Evolutionary conservation across 768 basidiomycete species (phyloP).

Genomic region (Psilocybe tampanensis): DNA sequence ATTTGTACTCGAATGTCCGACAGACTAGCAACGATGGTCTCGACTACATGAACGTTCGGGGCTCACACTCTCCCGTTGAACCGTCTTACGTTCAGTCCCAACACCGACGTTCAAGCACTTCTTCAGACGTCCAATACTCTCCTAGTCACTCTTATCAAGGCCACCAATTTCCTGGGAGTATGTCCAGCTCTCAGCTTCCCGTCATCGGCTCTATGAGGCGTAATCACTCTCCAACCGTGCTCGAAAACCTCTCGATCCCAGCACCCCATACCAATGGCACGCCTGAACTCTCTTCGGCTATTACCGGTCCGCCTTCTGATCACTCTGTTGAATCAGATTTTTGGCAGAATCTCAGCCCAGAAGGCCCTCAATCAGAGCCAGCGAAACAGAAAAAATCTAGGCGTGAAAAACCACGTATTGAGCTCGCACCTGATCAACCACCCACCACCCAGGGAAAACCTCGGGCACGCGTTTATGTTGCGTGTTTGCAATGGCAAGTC

Average conservation of each 20-base stretch:
- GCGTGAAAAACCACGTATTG: conserved; percentile 61
- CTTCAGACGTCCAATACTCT: conserved; percentile 3
- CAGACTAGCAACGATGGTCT: background rate
- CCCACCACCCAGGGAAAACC: conserved; percentile 82
- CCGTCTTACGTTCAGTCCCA: conserved; percentile 5
- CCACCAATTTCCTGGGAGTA: background rate
- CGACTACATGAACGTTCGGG: background rate
- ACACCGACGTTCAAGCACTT: background rate
- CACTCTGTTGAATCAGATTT: conserved; percentile 25
- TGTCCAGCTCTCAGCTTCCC: background rate
- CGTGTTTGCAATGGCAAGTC: conserved; percentile 75
- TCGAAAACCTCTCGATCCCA: conserved; percentile 6
- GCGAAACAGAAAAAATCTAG: conserved; percentile 42
- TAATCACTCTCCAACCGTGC: background rate
- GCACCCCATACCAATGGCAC: background rate
- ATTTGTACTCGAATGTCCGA: conserved; percentile 1
- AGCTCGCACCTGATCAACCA: conserved; percentile 75
- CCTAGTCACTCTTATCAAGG: background rate
- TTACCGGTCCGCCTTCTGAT: conserved; percentile 21
- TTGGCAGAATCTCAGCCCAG: conserved; percentile 15
- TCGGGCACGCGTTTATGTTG: conserved; percentile 75
- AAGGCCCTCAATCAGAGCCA: conserved; percentile 8
- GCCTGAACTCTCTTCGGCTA: conserved; percentile 15
- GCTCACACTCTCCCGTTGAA: background rate
- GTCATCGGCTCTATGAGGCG: conserved; percentile 3